These are phyloP conservation scores for Haberlea rhodopensis DNA, from an alignment of 257 asterid species.

Conservation along the genomic window DNA sequence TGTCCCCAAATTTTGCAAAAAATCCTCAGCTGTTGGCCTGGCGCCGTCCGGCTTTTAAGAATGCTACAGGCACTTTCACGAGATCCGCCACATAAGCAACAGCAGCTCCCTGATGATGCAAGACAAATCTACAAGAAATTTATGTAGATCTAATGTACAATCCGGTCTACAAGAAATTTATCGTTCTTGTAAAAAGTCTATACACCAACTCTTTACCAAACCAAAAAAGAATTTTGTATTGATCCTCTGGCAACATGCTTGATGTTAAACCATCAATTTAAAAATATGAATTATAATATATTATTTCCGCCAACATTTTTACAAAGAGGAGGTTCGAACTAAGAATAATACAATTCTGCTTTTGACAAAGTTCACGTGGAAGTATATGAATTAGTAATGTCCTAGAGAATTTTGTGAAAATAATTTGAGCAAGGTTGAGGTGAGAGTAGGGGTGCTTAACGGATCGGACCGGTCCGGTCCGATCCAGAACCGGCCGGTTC, in stretches of 20 bases:
- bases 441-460: too few relatives aligned
- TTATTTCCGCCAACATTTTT: background rate
- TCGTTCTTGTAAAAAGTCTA: background rate
- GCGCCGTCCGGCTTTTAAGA: conserved; percentile 91
- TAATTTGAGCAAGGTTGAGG: background rate
- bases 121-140: background rate
- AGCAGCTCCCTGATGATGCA: conserved; percentile 83
- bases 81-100: conserved; percentile 91
- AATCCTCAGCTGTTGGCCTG: conserved; percentile 91
- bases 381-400: background rate
- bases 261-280: too few relatives aligned
- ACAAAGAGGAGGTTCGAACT: background rate
- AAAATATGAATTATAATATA: too few relatives aligned
- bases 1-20: conserved; percentile 71
- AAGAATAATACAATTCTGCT: too few relatives aligned
- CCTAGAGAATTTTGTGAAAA: background rate
- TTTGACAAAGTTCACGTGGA: background rate
- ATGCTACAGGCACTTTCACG: conserved; percentile 70
- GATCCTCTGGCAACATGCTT: too few relatives aligned
- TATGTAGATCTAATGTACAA: background rate
- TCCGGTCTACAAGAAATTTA: background rate
- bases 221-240: too few relatives aligned
- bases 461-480: too few relatives aligned
- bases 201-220: too few relatives aligned
- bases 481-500: too few relatives aligned